A percentile compares a stretch with the other conserved stretches of the same genome.
Conservation (phyloP, 73 alveolate species). For the Diophrys appendiculata region DNA sequence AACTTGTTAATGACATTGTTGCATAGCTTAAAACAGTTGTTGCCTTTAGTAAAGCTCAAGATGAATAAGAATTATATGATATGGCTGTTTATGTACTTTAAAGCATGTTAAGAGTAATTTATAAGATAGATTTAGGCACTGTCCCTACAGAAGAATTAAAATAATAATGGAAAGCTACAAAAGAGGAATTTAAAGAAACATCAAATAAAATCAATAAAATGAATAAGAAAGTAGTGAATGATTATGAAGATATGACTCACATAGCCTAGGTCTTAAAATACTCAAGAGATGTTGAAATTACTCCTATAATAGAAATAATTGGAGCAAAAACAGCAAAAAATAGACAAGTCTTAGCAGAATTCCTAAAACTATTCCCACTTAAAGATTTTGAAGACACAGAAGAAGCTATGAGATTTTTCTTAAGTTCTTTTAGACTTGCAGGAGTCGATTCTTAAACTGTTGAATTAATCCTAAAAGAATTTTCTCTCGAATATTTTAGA, state of each 20-base stretch:
- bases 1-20: not conserved
- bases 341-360: not conserved
- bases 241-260: not conserved
- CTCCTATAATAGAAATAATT: conserved; percentile 30
- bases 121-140: not conserved
- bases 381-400: conserved; percentile 15
- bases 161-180: not conserved
- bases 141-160: not conserved
- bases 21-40: not conserved
- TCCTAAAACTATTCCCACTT: conserved; percentile 7
- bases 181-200: not conserved
- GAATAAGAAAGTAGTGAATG: not conserved
- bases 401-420: conserved; percentile 19
- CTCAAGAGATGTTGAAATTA: conserved; percentile 30
- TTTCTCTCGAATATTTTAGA: conserved; percentile 17
- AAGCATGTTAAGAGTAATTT: not conserved
- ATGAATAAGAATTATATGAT: not conserved
- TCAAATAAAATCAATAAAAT: too few relatives aligned
- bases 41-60: not conserved
- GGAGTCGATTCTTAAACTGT: conserved; percentile 55
- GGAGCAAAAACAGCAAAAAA: conserved; percentile 30
- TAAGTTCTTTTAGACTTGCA: conserved; percentile 41
- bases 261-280: not conserved
- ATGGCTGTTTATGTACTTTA: not conserved
- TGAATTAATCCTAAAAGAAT: conserved; percentile 21